A percentile compares a stretch with the other conserved stretches of the same genome.
phyloP scores from a whole-genome alignment of 2,329 filamentous ascomycete genomes.

The Periconia macrospinosa region DNA sequence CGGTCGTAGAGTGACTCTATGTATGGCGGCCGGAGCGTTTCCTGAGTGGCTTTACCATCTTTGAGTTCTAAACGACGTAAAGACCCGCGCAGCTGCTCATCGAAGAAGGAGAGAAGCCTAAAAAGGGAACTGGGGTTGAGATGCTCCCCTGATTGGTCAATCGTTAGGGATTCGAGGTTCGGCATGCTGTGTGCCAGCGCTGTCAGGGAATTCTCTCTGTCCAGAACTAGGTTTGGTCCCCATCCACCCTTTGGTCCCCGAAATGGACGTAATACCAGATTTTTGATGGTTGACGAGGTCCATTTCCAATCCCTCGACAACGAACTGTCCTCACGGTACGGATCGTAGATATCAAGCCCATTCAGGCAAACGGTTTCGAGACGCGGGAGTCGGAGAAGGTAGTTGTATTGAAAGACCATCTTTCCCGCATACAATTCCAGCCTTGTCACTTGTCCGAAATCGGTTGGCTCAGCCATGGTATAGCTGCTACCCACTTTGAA shows the following conservation, averaged over 20 bases:
- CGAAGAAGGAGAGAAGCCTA: constrained; percentile 1
- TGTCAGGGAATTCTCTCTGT: background rate
- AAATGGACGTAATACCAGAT: constrained; percentile 3
- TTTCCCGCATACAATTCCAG: constrained; percentile 6
- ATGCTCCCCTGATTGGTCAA: constrained; percentile 1
- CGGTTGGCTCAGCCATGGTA: constrained; percentile 2
- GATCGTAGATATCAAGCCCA: background rate
- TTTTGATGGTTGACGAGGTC: constrained; percentile 6
- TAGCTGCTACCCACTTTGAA: constrained; percentile 4
- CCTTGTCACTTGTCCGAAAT: constrained; percentile 2
- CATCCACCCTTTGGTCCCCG: background rate
- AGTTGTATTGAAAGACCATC: constrained; percentile 8
- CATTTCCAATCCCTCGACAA: constrained; percentile 9
- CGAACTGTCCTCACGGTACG: constrained; percentile 1
- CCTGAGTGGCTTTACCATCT: background rate
- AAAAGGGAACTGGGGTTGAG: background rate
- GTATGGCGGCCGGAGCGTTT: too few relatives aligned
- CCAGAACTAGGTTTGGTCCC: background rate
- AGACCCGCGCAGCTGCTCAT: background rate
- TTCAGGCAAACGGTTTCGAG: constrained; percentile 4
- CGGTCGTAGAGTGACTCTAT: too few relatives aligned
- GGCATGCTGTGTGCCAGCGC: constrained; percentile 7
- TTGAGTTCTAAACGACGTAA: constrained; percentile 2
- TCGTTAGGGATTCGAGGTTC: constrained; percentile 1
- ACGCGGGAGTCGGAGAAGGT: constrained; percentile 9